Percentiles rank a stretch among this genome's conserved stretches.
phyloP scores from a whole-genome alignment of 331 rosid species.

The Erythrophleum ivorense region DNA sequence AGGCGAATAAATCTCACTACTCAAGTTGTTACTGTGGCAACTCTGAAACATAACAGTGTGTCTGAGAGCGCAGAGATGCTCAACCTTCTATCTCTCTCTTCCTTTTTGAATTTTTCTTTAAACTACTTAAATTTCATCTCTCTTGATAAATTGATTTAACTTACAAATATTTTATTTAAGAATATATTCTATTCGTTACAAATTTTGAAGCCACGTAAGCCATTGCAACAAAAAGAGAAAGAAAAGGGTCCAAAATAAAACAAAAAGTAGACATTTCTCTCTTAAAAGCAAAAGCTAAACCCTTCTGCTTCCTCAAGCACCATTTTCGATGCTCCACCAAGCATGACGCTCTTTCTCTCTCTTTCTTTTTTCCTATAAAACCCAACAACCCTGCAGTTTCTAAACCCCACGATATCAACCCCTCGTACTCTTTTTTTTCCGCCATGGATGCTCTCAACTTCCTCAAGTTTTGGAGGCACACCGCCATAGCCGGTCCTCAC shows the following conservation, averaged over 20 bases:
- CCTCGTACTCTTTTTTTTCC: neutral
- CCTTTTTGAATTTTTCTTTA: neutral
- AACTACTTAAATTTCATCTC: neutral
- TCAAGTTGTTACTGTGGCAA: conserved; percentile 33
- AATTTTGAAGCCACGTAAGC: conserved; percentile 24
- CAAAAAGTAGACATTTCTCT: conserved; percentile 38
- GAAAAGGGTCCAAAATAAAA: conserved; percentile 24
- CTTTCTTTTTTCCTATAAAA: conserved; percentile 12
- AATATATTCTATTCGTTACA: too few relatives aligned
- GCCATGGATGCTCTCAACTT: conserved; percentile 77
- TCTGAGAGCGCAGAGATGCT: conserved; percentile 35
- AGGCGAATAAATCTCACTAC: conserved; percentile 48
- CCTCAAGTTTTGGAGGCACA: conserved; percentile 74
- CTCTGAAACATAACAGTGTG: conserved; percentile 36
- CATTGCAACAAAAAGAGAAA: conserved; percentile 6
- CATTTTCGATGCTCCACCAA: conserved; percentile 47
- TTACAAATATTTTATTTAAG: too few relatives aligned
- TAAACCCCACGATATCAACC: conserved; percentile 6
- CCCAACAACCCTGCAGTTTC: conserved; percentile 29
- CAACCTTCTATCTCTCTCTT: neutral
- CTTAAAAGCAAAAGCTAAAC: conserved; percentile 66
- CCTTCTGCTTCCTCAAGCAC: conserved; percentile 47
- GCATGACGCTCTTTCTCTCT: conserved; percentile 28
- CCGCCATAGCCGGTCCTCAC: conserved; percentile 43
- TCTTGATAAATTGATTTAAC: too few relatives aligned